Conservation (phyloP, 306 rosid genomes). For the Dryas octopetala region DNA sequence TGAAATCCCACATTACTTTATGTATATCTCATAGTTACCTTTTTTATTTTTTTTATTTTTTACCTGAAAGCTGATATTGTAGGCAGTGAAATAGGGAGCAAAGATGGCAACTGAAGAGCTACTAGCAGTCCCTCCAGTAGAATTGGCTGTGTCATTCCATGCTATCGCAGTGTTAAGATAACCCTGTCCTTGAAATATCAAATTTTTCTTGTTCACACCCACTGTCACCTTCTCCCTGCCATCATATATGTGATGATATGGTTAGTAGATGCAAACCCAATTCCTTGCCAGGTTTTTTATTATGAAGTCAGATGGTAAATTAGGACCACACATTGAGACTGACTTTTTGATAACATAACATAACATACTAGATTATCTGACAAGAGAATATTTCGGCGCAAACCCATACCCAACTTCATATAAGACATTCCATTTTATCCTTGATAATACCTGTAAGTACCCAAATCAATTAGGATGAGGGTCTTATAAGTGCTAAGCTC, state of each 20-base stretch:
- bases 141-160: slow-evolving; percentile 87
- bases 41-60: not conserved
- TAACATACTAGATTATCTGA: not conserved
- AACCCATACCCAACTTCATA: not conserved
- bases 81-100: slow-evolving; percentile 68
- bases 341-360: not conserved
- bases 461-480: slow-evolving; percentile 55
- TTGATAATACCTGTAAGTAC: slow-evolving; percentile 37
- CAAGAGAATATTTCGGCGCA: not conserved
- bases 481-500: slow-evolving; percentile 45
- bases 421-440: not conserved
- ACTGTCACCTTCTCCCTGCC: slow-evolving; percentile 75
- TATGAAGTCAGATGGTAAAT: too few species aligned
- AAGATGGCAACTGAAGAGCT: slow-evolving; percentile 58
- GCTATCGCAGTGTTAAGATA: slow-evolving; percentile 60
- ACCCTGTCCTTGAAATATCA: slow-evolving; percentile 75
- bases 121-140: slow-evolving; percentile 62
- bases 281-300: too few species aligned
- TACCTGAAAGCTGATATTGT: slow-evolving; percentile 81
- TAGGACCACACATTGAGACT: too few species aligned
- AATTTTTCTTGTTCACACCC: slow-evolving; percentile 55
- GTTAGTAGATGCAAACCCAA: not conserved
- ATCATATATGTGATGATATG: not conserved
- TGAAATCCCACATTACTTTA: not conserved
- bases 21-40: too few species aligned